phyloP scores from a whole-genome alignment of 2,329 filamentous ascomycete genomes.

The Diplodia corticola region DNA sequence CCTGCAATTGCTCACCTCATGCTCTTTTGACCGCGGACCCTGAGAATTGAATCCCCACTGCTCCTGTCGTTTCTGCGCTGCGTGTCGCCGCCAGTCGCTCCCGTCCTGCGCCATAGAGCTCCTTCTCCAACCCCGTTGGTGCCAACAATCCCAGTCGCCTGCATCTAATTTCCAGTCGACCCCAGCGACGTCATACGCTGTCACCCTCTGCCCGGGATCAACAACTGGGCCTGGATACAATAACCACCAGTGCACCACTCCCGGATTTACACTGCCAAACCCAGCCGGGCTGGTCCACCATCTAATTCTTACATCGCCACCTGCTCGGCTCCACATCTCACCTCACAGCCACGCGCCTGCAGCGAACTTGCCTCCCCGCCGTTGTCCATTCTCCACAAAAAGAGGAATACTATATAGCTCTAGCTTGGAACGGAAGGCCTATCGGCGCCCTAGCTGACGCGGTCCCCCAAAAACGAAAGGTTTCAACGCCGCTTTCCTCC shows the following conservation, averaged over 20 bases:
- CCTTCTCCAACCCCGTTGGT: neutral
- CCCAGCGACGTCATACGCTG: constrained; percentile 11
- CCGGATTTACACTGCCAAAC: neutral
- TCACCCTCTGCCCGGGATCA: neutral
- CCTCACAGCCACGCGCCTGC: neutral
- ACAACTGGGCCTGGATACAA: constrained; percentile 3
- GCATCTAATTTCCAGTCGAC: constrained; percentile 5
- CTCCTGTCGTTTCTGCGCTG: neutral
- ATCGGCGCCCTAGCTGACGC: neutral
- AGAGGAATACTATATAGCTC: neutral
- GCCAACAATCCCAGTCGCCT: neutral
- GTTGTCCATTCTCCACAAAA: neutral
- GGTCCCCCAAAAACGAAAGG: neutral
- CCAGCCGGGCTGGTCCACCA: neutral
- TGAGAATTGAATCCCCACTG: neutral
- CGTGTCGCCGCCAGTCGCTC: neutral
- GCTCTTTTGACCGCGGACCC: constrained; percentile 1
- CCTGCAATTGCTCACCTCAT: neutral
- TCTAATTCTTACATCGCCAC: neutral
- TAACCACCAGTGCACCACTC: neutral
- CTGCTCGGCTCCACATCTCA: neutral
- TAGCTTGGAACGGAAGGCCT: neutral
- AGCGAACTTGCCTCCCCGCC: neutral
- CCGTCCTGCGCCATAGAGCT: neutral
- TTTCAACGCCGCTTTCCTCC: neutral